A percentile compares a stretch with the other conserved stretches of the same genome.
Evolutionary conservation across 225 moss, liverwort and hornwort species (phyloP).

Genomic region (Lunularia cruciata): DNA sequence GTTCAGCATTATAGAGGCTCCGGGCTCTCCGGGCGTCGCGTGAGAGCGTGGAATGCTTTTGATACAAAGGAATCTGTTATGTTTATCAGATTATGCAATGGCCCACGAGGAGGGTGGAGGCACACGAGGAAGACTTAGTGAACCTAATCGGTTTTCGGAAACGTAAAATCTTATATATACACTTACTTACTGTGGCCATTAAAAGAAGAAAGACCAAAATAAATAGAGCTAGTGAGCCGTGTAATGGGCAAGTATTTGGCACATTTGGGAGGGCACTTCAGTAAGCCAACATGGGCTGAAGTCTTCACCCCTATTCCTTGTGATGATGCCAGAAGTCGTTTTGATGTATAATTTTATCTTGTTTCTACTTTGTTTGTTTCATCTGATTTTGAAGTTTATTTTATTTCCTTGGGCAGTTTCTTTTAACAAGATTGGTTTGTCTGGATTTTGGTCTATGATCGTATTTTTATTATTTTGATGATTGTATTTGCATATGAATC

Average conservation of each 20-base stretch:
- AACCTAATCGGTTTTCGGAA: no score
- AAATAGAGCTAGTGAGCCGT: no score
- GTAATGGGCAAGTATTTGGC: slow-evolving; percentile 11
- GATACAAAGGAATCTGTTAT: no score
- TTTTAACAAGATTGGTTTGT: slow-evolving; percentile 28
- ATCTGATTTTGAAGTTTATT: slow-evolving; percentile 27
- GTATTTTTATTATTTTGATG: slow-evolving; percentile 10
- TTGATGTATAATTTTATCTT: slow-evolving; percentile 23
- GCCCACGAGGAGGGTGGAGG: no score
- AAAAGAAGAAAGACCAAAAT: no score
- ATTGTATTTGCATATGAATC: slow-evolving; percentile 18
- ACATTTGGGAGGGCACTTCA: background rate
- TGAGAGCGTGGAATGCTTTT: no score
- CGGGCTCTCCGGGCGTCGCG: no score
- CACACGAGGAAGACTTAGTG: no score
- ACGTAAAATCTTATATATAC: no score
- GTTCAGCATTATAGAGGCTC: no score
- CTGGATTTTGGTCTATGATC: slow-evolving; percentile 16
- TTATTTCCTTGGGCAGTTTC: slow-evolving; percentile 24
- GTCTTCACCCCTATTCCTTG: slow-evolving; percentile 18
- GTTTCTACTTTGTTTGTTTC: slow-evolving; percentile 27
- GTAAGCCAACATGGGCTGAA: slow-evolving; percentile 4
- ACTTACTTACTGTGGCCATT: no score
- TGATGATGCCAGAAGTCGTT: slow-evolving; percentile 23
- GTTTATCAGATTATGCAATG: no score